phyloP scores from a whole-genome alignment of 768 basidiomycete species.

The Mycena leptocephala region DNA sequence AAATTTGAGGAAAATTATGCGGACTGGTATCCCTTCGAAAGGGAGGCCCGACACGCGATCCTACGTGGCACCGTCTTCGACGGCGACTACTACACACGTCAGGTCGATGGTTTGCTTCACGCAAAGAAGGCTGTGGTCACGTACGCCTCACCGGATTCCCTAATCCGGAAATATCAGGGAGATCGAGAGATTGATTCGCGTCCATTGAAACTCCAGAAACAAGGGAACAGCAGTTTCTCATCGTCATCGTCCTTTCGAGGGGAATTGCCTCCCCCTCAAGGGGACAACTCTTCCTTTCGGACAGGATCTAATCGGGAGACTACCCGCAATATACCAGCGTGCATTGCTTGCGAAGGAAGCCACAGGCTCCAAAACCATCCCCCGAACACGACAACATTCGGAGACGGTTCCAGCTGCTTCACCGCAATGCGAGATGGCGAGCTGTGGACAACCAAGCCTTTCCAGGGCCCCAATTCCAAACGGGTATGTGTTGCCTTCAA shows the following conservation, averaged over 20 bases:
- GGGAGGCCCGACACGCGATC: slow-evolving; percentile 17
- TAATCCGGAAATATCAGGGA: background rate
- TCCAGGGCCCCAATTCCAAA: background rate
- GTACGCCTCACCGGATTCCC: background rate
- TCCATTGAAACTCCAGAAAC: background rate
- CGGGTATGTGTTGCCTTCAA: slow-evolving; percentile 44
- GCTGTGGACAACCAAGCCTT: slow-evolving; percentile 26
- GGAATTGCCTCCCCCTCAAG: background rate
- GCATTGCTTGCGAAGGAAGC: slow-evolving; percentile 39
- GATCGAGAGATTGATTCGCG: background rate
- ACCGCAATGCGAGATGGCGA: slow-evolving; percentile 1
- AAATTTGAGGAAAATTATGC: slow-evolving; percentile 26
- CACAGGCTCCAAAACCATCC: slow-evolving; percentile 41
- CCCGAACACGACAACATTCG: background rate
- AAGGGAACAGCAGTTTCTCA: background rate
- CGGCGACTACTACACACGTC: background rate
- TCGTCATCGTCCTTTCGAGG: slow-evolving; percentile 1
- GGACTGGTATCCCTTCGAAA: slow-evolving; percentile 28
- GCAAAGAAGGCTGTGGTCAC: background rate
- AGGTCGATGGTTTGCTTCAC: background rate
- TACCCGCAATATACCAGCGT: background rate
- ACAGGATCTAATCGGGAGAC: background rate
- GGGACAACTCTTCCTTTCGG: slow-evolving; percentile 6
- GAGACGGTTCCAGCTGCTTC: slow-evolving; percentile 28
- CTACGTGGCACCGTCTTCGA: slow-evolving; percentile 8